Conservation (phyloP, 202 grass and related monocot species). For the Hordeum pubiflorum region DNA sequence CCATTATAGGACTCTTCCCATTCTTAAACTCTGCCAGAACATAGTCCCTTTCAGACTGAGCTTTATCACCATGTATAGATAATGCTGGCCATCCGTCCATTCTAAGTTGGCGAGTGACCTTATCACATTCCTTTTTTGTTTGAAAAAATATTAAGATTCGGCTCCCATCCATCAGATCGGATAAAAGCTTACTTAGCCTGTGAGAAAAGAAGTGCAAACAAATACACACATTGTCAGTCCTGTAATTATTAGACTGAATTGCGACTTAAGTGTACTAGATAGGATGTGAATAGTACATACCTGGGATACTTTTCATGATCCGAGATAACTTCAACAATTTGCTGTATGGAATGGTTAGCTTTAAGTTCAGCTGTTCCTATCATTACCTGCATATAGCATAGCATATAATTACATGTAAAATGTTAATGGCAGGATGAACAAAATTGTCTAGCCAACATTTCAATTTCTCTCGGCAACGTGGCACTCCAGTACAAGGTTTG, state of each 20-base stretch:
- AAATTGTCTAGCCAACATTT: slow-evolving; percentile 44
- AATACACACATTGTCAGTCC: slow-evolving; percentile 10
- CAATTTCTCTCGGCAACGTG: slow-evolving; percentile 84
- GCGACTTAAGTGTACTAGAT: not conserved
- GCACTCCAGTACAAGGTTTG: slow-evolving; percentile 97
- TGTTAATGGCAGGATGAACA: not conserved
- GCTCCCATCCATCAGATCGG: slow-evolving; percentile 83
- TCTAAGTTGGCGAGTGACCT: slow-evolving; percentile 85
- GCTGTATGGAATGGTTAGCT: slow-evolving; percentile 97
- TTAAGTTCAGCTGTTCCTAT: slow-evolving; percentile 92
- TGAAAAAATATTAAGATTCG: slow-evolving; percentile 91
- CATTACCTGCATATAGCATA: slow-evolving; percentile 50
- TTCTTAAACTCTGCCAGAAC: slow-evolving; percentile 92
- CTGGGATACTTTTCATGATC: slow-evolving; percentile 88
- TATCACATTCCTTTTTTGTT: slow-evolving; percentile 93
- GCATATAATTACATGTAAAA: slow-evolving; percentile 2
- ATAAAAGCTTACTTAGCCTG: slow-evolving; percentile 86
- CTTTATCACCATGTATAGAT: slow-evolving; percentile 99
- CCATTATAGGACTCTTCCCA: slow-evolving; percentile 93
- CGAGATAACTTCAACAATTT: slow-evolving; percentile 87
- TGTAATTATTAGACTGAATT: slow-evolving; percentile 6
- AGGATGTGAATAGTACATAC: slow-evolving; percentile 20
- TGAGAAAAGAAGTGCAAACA: slow-evolving; percentile 9
- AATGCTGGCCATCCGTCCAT: slow-evolving; percentile 97
- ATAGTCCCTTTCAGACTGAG: slow-evolving; percentile 90